phyloP scores from a whole-genome alignment of 495 filamentous ascomycete genomes.

The Thozetella sp. region DNA sequence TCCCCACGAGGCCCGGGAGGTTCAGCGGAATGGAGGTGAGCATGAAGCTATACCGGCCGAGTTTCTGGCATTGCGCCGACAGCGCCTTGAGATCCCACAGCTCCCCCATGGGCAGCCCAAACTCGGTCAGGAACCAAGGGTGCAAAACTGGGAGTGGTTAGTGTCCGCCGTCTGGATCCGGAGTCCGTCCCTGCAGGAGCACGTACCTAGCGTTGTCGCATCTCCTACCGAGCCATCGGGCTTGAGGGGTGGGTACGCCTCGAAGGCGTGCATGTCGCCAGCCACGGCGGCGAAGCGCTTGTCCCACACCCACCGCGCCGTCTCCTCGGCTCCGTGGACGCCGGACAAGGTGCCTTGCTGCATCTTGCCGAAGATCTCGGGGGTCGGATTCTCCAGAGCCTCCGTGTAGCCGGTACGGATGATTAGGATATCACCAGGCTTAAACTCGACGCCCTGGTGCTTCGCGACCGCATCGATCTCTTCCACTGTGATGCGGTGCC shows the following conservation, averaged over 20 bases:
- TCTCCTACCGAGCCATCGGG: slow-evolving; percentile 25
- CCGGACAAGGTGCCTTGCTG: slow-evolving; percentile 24
- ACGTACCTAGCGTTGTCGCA: slow-evolving; percentile 33
- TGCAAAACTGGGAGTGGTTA: slow-evolving; percentile 61
- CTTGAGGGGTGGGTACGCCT: slow-evolving; percentile 37
- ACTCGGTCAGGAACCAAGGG: slow-evolving; percentile 64
- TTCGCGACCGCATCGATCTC: slow-evolving; percentile 61
- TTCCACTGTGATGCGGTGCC: slow-evolving; percentile 59
- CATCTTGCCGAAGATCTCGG: slow-evolving; percentile 50
- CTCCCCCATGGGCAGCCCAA: slow-evolving; percentile 66
- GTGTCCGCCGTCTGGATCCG: too few relatives aligned
- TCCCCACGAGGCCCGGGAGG: slow-evolving; percentile 51
- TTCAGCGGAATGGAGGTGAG: slow-evolving; percentile 65
- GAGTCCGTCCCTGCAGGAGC: too few relatives aligned
- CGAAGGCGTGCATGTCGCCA: slow-evolving; percentile 50
- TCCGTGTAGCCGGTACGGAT: slow-evolving; percentile 68
- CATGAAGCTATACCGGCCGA: slow-evolving; percentile 68
- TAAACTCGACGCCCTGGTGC: slow-evolving; percentile 59
- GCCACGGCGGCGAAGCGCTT: slow-evolving; percentile 55
- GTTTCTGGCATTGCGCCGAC: slow-evolving; percentile 49
- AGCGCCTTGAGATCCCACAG: slow-evolving; percentile 62
- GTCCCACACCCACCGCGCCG: slow-evolving; percentile 58
- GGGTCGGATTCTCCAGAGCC: slow-evolving; percentile 44
- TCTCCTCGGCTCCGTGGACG: slow-evolving; percentile 56
- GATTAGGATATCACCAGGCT: slow-evolving; percentile 64